Conservation (phyloP, 176 grass and related monocot genomes). For the Eragrostis curvula region DNA sequence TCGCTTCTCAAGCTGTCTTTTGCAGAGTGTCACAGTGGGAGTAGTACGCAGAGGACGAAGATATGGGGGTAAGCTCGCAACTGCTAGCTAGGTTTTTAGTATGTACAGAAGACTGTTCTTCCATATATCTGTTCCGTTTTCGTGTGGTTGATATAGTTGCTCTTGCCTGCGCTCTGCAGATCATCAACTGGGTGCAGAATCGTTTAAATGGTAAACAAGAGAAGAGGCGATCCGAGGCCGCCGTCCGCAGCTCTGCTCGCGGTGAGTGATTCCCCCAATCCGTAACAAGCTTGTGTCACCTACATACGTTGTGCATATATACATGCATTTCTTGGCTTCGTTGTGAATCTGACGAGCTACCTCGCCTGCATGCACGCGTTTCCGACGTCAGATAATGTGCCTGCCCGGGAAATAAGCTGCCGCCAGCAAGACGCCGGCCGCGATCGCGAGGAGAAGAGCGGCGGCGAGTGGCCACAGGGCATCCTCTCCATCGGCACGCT, state of each 20-base stretch:
- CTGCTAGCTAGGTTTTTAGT: neutral
- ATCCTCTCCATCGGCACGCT: constrained; percentile 92
- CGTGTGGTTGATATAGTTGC: neutral
- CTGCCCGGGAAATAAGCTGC: constrained; percentile 34
- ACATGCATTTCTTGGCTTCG: neutral
- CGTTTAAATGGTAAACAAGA: constrained; percentile 65
- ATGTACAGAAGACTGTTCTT: neutral
- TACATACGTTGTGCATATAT: too few species aligned
- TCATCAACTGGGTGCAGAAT: constrained; percentile 90
- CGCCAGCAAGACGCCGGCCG: constrained; percentile 28
- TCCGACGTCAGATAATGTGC: constrained; percentile 42
- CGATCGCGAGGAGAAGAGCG: constrained; percentile 44
- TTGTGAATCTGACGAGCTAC: neutral
- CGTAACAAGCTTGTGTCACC: neutral
- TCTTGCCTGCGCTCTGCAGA: constrained; percentile 26
- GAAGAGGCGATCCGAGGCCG: constrained; percentile 53
- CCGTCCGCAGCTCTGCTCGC: constrained; percentile 15
- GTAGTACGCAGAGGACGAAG: neutral
- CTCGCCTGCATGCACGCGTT: constrained; percentile 4
- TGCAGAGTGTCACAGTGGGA: neutral
- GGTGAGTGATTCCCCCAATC: neutral
- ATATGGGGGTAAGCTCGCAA: constrained; percentile 52
- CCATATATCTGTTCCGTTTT: neutral
- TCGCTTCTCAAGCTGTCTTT: neutral
- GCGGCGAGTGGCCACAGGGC: constrained; percentile 39